Evolutionary conservation across 441 rosid species (phyloP), one percentile per base, ranked within the genome.

Genomic region (Corymbia citriodora): DNA sequence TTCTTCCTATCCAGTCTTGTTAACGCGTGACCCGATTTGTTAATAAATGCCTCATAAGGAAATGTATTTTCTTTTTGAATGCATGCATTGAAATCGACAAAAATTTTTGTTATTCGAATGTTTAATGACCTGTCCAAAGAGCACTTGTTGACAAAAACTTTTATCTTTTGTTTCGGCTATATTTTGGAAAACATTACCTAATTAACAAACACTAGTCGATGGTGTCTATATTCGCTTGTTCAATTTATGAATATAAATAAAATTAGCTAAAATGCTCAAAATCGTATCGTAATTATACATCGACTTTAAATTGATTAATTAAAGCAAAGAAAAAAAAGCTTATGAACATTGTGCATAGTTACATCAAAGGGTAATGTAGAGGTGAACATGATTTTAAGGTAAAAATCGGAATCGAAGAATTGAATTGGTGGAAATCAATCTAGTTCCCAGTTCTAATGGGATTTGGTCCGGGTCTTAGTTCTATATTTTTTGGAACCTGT

Each of bases 361-460:
- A 40, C 45, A 40, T 40, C 1, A 40, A 5, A 40, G 45, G 7
- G 65, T 25, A 59, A 59, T 25, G 4, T 25, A 59, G 23, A 13
- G 18, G 7, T 10, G 7, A 59, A 14, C 11, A 25, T 25, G n/a
- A 25, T 59, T 59, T 59, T 59, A 25, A 14, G 65, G 14, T 59
- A 25, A 7, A 59, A 59, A 2, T 59, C 0, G 0, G 10, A 59
- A 59, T 25, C 5, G 7, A 25, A 59, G 14, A 59, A 59, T 6
- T 6, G 3, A 1, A 59, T 23, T 59, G 29, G 6, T 59, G 63
- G 63, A 13, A 59, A 59, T 29, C 0, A 0, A 59, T 59, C 1
- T 59, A 0, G 0, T 2, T 25, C n/a, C 7, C 10, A 59, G 14
- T 59, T 59, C 0, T 0, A 3, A 59, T 59, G 65, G 65, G n/a